A percentile compares a stretch with the other conserved stretches of the same genome.
Conservation (phyloP, 1,139 yeast species). For the Blastobotrys indianensis region DNA sequence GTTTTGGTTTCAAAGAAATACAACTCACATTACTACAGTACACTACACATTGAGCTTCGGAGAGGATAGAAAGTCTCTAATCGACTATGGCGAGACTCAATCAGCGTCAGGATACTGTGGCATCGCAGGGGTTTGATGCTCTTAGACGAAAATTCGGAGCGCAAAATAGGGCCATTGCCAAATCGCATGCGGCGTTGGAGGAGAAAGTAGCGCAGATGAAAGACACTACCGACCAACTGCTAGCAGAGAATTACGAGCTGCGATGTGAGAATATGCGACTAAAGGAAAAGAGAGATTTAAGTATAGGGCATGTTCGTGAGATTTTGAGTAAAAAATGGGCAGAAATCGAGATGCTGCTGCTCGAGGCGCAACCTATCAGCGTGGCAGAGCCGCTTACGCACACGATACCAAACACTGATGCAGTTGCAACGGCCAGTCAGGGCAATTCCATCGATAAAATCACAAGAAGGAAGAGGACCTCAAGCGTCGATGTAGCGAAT, state of each 20-base stretch:
- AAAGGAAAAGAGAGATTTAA: slow-evolving; percentile 3
- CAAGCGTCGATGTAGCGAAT: slow-evolving; percentile 4
- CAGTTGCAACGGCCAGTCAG: too few relatives aligned
- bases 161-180: slow-evolving; percentile 28
- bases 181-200: slow-evolving; percentile 23
- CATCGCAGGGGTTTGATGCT: slow-evolving; percentile 3
- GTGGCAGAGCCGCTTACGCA: too few relatives aligned
- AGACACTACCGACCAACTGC: slow-evolving; percentile 17
- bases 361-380: neutral
- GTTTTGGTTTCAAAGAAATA: too few relatives aligned
- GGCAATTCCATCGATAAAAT: neutral
- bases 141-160: slow-evolving; percentile 23
- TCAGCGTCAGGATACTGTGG: slow-evolving; percentile 8
- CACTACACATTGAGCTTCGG: too few relatives aligned
- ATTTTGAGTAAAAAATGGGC: slow-evolving; percentile 3
- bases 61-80: neutral
- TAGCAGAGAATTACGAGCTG: slow-evolving; percentile 23
- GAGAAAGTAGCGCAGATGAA: slow-evolving; percentile 24
- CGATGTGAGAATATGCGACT: slow-evolving; percentile 21
- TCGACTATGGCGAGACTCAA: slow-evolving; percentile 12
- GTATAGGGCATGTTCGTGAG: neutral
- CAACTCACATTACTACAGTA: too few relatives aligned
- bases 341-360: slow-evolving; percentile 9
- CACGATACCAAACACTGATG: too few relatives aligned
- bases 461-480: slow-evolving; percentile 8